Conservation (phyloP, 2,329 filamentous ascomycete genomes). For the Rhinocladiella mackenziei region DNA sequence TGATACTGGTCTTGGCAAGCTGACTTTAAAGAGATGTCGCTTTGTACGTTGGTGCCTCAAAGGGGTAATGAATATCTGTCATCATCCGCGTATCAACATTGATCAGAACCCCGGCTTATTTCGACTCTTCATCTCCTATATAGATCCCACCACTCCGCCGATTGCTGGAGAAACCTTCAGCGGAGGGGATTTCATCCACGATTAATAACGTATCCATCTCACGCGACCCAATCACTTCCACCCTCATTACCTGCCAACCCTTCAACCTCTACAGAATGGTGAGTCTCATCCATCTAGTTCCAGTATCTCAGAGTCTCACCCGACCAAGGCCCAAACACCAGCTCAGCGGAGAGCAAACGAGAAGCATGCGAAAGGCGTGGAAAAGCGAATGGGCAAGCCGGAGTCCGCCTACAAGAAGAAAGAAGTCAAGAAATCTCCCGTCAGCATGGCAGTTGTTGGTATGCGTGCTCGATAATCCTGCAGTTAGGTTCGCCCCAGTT, state of each 20-base stretch:
- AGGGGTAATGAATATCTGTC: slow-evolving; percentile 1
- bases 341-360: slow-evolving; percentile 63
- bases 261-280: no score
- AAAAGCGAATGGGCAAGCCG: slow-evolving; percentile 57
- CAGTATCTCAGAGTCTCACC: no score
- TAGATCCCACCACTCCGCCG: no score
- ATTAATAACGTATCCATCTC: not conserved
- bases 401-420: slow-evolving; percentile 45
- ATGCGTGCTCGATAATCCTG: slow-evolving; percentile 24
- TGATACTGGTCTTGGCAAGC: not conserved
- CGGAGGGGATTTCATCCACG: not conserved
- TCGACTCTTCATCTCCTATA: no score
- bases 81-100: not conserved
- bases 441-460: slow-evolving; percentile 59
- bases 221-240: not conserved
- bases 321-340: slow-evolving; percentile 58
- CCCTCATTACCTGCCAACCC: no score
- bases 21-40: slow-evolving; percentile 5
- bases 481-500: not conserved
- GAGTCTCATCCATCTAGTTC: not conserved
- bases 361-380: slow-evolving; percentile 56
- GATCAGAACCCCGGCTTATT: not conserved
- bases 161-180: no score
- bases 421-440: slow-evolving; percentile 50
- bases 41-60: not conserved